Conservation (phyloP, 1,139 yeast species). For the Dujonia santamariae region DNA sequence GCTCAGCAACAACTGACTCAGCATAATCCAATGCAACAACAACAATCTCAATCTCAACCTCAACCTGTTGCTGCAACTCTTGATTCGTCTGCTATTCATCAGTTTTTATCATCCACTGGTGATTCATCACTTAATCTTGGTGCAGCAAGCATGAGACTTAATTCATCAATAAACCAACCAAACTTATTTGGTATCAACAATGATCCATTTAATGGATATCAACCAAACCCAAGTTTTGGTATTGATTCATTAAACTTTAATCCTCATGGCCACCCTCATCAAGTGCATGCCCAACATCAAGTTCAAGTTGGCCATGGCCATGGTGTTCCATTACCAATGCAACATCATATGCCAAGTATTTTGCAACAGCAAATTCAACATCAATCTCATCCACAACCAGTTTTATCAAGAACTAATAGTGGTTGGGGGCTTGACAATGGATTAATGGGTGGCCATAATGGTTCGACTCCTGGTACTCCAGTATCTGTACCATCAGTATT, state of each 20-base stretch:
- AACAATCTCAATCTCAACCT: slow-evolving; percentile 2
- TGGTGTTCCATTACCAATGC: slow-evolving; percentile 10
- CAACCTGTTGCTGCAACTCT: too few relatives aligned
- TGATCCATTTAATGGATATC: slow-evolving; percentile 21
- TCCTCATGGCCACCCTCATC: too few relatives aligned
- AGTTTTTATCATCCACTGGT: slow-evolving; percentile 21
- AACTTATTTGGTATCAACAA: slow-evolving; percentile 20
- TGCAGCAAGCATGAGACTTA: slow-evolving; percentile 24
- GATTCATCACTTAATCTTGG: slow-evolving; percentile 15
- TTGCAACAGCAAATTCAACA: slow-evolving; percentile 33
- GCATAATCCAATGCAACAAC: slow-evolving; percentile 7
- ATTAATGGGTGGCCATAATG: slow-evolving; percentile 19
- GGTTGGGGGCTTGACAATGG: slow-evolving; percentile 40
- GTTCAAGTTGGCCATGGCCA: too few relatives aligned
- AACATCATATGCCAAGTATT: slow-evolving; percentile 25
- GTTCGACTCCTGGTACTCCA: slow-evolving; percentile 27
- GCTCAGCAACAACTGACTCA: slow-evolving; percentile 12
- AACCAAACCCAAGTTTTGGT: slow-evolving; percentile 17
- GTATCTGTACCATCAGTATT: slow-evolving; percentile 1
- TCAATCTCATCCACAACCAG: slow-evolving; percentile 29
- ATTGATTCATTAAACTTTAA: slow-evolving; percentile 20
- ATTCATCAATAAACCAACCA: slow-evolving; percentile 17
- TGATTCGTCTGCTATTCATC: slow-evolving; percentile 23
- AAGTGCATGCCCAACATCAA: too few relatives aligned
- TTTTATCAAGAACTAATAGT: slow-evolving; percentile 32